phyloP scores from a whole-genome alignment of 805 yeast genomes.

The Candida tallmaniae region DNA sequence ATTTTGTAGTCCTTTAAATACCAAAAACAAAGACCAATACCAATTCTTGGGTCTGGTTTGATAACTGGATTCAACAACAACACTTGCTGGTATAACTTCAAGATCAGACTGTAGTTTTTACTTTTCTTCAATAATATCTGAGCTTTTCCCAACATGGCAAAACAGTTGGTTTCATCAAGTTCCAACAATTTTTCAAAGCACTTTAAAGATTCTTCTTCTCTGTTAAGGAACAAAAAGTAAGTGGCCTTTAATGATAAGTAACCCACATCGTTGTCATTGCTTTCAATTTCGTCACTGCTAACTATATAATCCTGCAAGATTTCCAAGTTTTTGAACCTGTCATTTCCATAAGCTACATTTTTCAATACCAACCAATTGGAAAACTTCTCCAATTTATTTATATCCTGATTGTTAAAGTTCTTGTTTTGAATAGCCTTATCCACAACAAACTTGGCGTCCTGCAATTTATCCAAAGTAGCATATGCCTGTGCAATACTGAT shows the following conservation, averaged over 20 bases:
- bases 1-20: conserved; percentile 68
- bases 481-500: conserved; percentile 78
- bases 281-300: conserved; percentile 5
- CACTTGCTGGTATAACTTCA: conserved; percentile 80
- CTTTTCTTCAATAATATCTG: conserved; percentile 65
- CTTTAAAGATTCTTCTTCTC: conserved; percentile 67
- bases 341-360: conserved; percentile 22
- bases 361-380: conserved; percentile 60
- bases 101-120: conserved; percentile 66
- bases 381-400: conserved; percentile 3
- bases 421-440: conserved; percentile 43
- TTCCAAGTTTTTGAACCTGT: conserved; percentile 19
- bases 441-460: conserved; percentile 62
- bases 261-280: conserved; percentile 1
- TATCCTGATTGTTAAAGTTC: conserved; percentile 4
- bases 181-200: conserved; percentile 59
- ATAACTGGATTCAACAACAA: conserved; percentile 70
- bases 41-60: conserved; percentile 90
- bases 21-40: conserved; percentile 95
- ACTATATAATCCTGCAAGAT: conserved; percentile 7
- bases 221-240: conserved; percentile 51
- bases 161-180: conserved; percentile 56
- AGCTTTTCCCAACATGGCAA: conserved; percentile 82
- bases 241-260: conserved; percentile 47
- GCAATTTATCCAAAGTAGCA: conserved; percentile 52